Base-by-base conservation (phyloP, 2,329 filamentous ascomycete genomes). In the Aspergillus sp. region DNA sequence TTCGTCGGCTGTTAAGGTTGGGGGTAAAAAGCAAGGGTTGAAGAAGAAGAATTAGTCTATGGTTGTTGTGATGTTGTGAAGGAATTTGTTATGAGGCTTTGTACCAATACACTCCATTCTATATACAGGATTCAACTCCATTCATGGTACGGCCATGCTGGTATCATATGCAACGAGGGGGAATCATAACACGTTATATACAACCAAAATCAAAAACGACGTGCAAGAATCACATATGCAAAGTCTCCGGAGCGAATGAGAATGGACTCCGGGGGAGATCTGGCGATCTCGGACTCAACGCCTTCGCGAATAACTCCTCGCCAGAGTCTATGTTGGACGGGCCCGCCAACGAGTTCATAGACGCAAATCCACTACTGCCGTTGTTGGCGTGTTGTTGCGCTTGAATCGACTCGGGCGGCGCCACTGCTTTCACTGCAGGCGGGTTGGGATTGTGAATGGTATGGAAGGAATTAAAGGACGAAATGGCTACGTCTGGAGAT, bases 181-280 rank as follows among this genome's bases (percentile, higher is more conserved):
- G 25, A 30, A 30, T 30, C 25, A 30, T 30, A 30, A 30, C 25
- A 30, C 25, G 25, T 30, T 30, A 30, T 30, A 30, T 30, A 30
- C 25, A 30, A 10, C 32, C 39, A 42, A 41, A 13, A 46, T 41
- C 49, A 30, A 35, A 5, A 27, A 43, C 9, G 19, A 51, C n/a
- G 57, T 51, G 41, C 13, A 27, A 27, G 23, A 27, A 35, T 32
- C 25, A 44, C 52, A 57, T 54, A 32, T 53, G 47, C 48, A 58
- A 43, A 6, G 49, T 47, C 47, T 56, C 52, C n/a, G 65, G 64
- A 25, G 71, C 67, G 63, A 84, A 80, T 3, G 78, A 80, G 62
- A 95, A 96, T 0, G 89, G 90, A 61, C 87, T 90, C 58, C 83
- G 87, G 46, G 83, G 82, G 75, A 93, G 89, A 57, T 94, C 89